Evolutionary conservation across 129 eudicot species (phyloP).

Genomic region (Solidago caesia): DNA sequence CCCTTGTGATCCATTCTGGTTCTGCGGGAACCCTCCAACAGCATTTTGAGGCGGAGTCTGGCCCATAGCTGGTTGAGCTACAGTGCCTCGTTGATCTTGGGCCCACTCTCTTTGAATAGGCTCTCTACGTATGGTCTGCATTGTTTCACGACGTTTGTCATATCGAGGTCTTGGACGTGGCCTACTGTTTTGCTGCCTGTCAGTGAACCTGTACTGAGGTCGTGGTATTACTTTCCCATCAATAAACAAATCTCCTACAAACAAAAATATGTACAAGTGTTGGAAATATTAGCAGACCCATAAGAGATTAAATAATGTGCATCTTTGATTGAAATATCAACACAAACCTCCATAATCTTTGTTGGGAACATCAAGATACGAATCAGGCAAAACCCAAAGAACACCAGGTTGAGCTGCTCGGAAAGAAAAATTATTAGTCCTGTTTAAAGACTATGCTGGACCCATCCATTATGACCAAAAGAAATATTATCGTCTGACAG

Average conservation of each 20-base stretch:
- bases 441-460: not conserved
- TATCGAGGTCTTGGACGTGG: slow-evolving; percentile 69
- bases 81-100: slow-evolving; percentile 31
- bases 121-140: slow-evolving; percentile 67
- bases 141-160: slow-evolving; percentile 82
- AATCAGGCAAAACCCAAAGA: slow-evolving; percentile 94
- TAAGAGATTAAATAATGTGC: slow-evolving; percentile 1
- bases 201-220: slow-evolving; percentile 75
- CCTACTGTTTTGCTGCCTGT: slow-evolving; percentile 61
- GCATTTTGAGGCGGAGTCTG: slow-evolving; percentile 26
- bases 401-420: slow-evolving; percentile 77
- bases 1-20: slow-evolving; percentile 41
- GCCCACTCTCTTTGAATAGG: slow-evolving; percentile 42
- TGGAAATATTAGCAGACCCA: not conserved
- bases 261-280: slow-evolving; percentile 3
- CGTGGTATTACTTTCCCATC: slow-evolving; percentile 90
- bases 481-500: too few species aligned
- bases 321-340: not conserved
- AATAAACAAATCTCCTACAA: slow-evolving; percentile 70
- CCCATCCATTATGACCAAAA: too few species aligned
- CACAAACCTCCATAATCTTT: slow-evolving; percentile 94
- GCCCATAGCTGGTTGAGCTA: slow-evolving; percentile 31
- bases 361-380: slow-evolving; percentile 94
- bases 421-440: slow-evolving; percentile 18
- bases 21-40: slow-evolving; percentile 28